Base-by-base conservation (phyloP, 1,139 yeast genomes). In the Suhomyces terraborum region DNA sequence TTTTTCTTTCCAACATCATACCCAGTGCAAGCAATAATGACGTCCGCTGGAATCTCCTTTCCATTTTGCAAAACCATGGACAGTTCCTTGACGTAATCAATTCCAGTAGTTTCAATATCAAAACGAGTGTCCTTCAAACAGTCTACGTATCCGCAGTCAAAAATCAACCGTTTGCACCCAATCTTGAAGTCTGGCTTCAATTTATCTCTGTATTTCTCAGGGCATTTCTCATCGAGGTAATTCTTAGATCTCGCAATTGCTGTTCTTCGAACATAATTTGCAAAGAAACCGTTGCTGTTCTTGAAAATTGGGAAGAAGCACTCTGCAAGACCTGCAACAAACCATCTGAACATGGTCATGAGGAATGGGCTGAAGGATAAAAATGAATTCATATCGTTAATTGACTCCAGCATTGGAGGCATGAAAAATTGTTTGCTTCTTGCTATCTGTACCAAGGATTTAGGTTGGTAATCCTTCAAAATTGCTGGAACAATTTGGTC, bases 21-120 rank as follows among this genome's bases (percentile, higher is more conserved):
- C 3, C 77, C 77, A 24, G 75, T 70, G 50, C 77, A 71, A 4
- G 75, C 76, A 25, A 70, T 71, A 34, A 71, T 67, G 14, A 69
- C 61, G 49, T 71, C 77, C 3, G 69, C 73, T 20, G 60, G 52
- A 10, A 68, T 32, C 28, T 51, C 55, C 24, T 53, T 47, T 0
- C 73, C 75, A 33, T 58, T 54, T 13, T 56, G 55, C 44, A 70
- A 55, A 10, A 64, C 51, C 13, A 70, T 59, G 2, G 64, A 58
- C 33, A 67, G 43, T 26, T 59, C 65, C 12, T 57, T 62, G 13
- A 70, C 55, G 23, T 54, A 54, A 8, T 52, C 58, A 20, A 71
- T 62, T 4, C 50, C 53, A 10, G 53, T 55, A 31, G 56, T 48
- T 9, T 55, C 54, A 28, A 71, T 50, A 29, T 61, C 56, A 17